Conservation (phyloP, 2,329 filamentous ascomycete genomes). For the Proliferodiscus dingleyae region DNA sequence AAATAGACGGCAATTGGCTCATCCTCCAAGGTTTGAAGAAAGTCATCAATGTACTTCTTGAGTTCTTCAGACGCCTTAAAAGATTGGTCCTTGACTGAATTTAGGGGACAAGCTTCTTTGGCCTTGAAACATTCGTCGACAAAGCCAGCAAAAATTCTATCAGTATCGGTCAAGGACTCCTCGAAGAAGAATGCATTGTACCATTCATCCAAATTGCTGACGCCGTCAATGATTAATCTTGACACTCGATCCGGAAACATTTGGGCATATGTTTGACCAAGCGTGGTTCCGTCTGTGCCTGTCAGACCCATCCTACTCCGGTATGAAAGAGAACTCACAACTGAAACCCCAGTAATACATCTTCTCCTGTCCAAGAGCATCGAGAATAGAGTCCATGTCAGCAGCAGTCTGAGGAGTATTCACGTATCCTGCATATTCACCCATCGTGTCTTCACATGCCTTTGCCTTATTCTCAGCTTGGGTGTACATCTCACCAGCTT, state of each 20-base stretch:
- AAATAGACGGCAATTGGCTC: slow-evolving; percentile 23
- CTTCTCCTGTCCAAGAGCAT: slow-evolving; percentile 36
- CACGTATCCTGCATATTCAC: slow-evolving; percentile 40
- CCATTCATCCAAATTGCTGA: slow-evolving; percentile 27
- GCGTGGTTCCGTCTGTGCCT: slow-evolving; percentile 32
- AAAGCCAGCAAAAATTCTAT: slow-evolving; percentile 17
- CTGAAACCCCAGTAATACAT: slow-evolving; percentile 40
- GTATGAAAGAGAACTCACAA: slow-evolving; percentile 16
- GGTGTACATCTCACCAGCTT: slow-evolving; percentile 35
- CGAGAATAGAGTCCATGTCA: slow-evolving; percentile 47
- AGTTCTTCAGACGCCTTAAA: slow-evolving; percentile 9
- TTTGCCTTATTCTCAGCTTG: slow-evolving; percentile 39
- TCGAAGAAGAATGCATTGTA: slow-evolving; percentile 18
- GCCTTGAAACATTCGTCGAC: slow-evolving; percentile 19
- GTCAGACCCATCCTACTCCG: background rate
- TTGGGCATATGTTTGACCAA: slow-evolving; percentile 38
- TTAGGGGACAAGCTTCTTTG: slow-evolving; percentile 13
- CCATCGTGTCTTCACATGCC: slow-evolving; percentile 41
- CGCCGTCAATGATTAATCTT: slow-evolving; percentile 24
- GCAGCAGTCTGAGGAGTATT: slow-evolving; percentile 47
- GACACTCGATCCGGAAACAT: slow-evolving; percentile 33
- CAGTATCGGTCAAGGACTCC: slow-evolving; percentile 18
- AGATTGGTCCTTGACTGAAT: slow-evolving; percentile 7
- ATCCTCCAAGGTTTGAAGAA: slow-evolving; percentile 12
- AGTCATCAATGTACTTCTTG: slow-evolving; percentile 12